phyloP scores from a whole-genome alignment of 306 rosid species.

The Trichosanthes cucumerina region DNA sequence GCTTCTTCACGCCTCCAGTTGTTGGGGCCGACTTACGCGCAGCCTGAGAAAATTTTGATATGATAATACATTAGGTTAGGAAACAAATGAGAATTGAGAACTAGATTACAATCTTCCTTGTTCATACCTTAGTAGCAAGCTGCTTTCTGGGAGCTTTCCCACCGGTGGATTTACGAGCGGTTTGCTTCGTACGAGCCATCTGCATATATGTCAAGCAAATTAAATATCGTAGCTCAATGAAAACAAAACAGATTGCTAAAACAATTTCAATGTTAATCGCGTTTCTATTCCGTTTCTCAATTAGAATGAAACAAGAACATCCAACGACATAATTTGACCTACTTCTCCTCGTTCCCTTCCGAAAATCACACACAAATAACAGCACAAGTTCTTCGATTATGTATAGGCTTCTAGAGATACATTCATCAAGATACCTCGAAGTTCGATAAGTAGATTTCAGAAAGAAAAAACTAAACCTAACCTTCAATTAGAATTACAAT shows the following conservation, averaged over 20 bases:
- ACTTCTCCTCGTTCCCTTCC: background rate
- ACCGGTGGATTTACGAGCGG: slow-evolving; percentile 34
- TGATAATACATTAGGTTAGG: background rate
- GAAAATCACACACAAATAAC: background rate
- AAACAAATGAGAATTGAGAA: background rate
- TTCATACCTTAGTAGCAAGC: slow-evolving; percentile 26
- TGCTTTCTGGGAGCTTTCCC: slow-evolving; percentile 36
- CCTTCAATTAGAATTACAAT: background rate
- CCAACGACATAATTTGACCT: background rate
- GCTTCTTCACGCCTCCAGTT: slow-evolving; percentile 47
- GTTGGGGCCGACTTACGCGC: slow-evolving; percentile 41
- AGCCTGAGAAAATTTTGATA: slow-evolving; percentile 19
- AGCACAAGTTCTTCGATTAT: background rate
- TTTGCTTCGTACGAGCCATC: slow-evolving; percentile 41
- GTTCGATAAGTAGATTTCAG: background rate
- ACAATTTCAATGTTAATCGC: background rate
- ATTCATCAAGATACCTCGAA: background rate
- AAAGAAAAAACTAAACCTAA: background rate
- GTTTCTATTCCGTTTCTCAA: background rate
- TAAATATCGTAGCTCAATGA: background rate
- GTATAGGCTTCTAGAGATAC: background rate
- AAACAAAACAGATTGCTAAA: background rate
- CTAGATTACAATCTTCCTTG: background rate
- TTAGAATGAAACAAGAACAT: background rate
- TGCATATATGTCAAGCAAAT: background rate